Evolutionary conservation across 805 yeast species (phyloP).

Genomic region (Zygosaccharomyces kombuchaensis): DNA sequence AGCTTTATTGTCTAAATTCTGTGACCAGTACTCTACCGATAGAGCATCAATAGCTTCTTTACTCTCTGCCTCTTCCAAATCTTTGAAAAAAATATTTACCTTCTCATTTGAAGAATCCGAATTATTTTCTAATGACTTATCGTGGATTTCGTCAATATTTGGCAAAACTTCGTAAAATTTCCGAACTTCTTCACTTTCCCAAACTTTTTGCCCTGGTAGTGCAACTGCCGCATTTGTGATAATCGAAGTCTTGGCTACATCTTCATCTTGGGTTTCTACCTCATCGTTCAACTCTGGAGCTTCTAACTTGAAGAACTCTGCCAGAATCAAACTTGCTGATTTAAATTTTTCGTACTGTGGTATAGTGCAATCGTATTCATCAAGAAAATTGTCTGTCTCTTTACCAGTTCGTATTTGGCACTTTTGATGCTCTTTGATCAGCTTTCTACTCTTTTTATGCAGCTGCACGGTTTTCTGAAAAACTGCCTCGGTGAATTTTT

Average conservation of each 20-base stretch:
- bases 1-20: slow-evolving; percentile 64
- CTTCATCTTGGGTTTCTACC: slow-evolving; percentile 23
- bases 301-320: slow-evolving; percentile 39
- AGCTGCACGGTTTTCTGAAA: slow-evolving; percentile 36
- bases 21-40: slow-evolving; percentile 45
- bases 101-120: slow-evolving; percentile 14
- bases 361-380: slow-evolving; percentile 32
- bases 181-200: slow-evolving; percentile 66
- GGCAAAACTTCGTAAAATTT: slow-evolving; percentile 61
- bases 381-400: slow-evolving; percentile 38
- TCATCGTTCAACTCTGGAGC: slow-evolving; percentile 36
- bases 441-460: slow-evolving; percentile 36
- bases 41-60: slow-evolving; percentile 49
- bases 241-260: slow-evolving; percentile 28
- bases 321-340: slow-evolving; percentile 40
- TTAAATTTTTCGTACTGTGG: slow-evolving; percentile 45
- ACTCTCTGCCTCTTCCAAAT: slow-evolving; percentile 41
- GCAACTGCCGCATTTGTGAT: slow-evolving; percentile 24
- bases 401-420: slow-evolving; percentile 67
- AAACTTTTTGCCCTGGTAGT: slow-evolving; percentile 33
- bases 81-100: slow-evolving; percentile 41
- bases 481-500: slow-evolving; percentile 42
- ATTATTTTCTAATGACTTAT: slow-evolving; percentile 13
- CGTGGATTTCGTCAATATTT: slow-evolving; percentile 34
- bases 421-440: slow-evolving; percentile 42